These are phyloP conservation scores for Leucosporidium scottii DNA, from an alignment of 768 basidiomycete genomes.

Conservation along the genomic window DNA sequence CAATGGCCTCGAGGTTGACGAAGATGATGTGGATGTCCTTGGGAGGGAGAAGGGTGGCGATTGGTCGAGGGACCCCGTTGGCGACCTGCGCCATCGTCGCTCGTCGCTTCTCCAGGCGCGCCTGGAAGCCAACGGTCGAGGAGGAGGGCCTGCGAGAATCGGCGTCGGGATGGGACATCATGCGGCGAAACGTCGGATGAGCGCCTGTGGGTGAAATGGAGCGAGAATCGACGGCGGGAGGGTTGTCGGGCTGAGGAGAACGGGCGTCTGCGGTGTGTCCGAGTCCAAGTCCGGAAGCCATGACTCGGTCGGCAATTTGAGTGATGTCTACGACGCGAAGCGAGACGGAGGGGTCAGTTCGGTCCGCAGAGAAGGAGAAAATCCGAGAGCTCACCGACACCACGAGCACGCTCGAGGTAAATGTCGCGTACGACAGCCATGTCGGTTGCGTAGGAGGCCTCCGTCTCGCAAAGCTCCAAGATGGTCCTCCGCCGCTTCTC, in stretches of 20 bases:
- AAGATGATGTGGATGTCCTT: slow-evolving; percentile 33
- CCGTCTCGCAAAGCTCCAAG: slow-evolving; percentile 85
- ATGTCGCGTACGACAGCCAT: slow-evolving; percentile 90
- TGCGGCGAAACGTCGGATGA: neutral
- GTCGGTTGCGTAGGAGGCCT: slow-evolving; percentile 93
- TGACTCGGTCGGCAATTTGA: slow-evolving; percentile 29
- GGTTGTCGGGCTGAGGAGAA: neutral
- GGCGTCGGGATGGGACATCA: neutral
- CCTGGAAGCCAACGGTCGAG: neutral
- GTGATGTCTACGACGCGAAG: slow-evolving; percentile 15
- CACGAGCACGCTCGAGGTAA: slow-evolving; percentile 27
- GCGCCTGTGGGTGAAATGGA: too few species aligned
- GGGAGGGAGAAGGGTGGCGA: slow-evolving; percentile 21
- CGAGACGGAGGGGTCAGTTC: neutral
- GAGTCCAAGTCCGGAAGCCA: slow-evolving; percentile 30
- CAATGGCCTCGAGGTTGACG: slow-evolving; percentile 36
- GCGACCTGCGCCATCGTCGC: too few species aligned
- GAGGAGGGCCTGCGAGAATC: neutral
- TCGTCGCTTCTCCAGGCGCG: slow-evolving; percentile 7
- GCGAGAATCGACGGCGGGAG: neutral
- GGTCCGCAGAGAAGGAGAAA: neutral
- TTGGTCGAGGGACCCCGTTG: neutral
- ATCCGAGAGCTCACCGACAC: slow-evolving; percentile 19
- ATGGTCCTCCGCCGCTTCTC: slow-evolving; percentile 42
- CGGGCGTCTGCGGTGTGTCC: neutral